These are phyloP conservation scores for Fusarium piperis DNA, from an alignment of 2,329 filamentous ascomycete genomes.

Conservation along the genomic window DNA sequence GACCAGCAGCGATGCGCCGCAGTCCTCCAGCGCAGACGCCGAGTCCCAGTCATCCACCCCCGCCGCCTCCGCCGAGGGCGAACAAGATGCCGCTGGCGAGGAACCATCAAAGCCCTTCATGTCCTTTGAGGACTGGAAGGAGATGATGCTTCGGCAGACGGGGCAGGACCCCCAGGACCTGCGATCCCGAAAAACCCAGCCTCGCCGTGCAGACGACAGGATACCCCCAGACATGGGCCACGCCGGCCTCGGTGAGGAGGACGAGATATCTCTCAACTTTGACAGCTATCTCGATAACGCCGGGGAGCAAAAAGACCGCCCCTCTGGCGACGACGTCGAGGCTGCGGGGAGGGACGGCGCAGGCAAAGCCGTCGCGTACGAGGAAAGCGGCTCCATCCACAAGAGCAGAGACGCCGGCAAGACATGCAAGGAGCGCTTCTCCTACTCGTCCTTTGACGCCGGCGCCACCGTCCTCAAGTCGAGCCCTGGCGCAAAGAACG, in stretches of 20 bases:
- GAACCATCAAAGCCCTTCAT: conserved; percentile 70
- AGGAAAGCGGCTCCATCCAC: conserved; percentile 62
- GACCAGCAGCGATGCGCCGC: conserved; percentile 8
- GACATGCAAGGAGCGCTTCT: conserved; percentile 97
- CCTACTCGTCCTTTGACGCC: conserved; percentile 96
- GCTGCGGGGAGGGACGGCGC: conserved; percentile 29
- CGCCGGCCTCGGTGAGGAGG: conserved; percentile 85
- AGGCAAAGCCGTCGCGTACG: conserved; percentile 56
- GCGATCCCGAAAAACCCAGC: conserved; percentile 68
- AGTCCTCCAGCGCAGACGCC: conserved; percentile 7
- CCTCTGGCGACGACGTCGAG: background rate
- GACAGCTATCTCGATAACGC: conserved; percentile 48
- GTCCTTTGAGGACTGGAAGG: conserved; percentile 99
- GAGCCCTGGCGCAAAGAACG: conserved; percentile 84
- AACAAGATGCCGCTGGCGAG: conserved; percentile 30
- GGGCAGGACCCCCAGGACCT: conserved; percentile 78
- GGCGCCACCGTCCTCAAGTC: conserved; percentile 94
- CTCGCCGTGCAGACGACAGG: conserved; percentile 57
- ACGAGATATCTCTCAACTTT: conserved; percentile 76
- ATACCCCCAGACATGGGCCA: conserved; percentile 73
- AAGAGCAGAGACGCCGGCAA: conserved; percentile 93
- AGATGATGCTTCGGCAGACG: conserved; percentile 85
- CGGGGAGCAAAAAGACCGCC: conserved; percentile 17
- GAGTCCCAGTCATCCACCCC: conserved; percentile 5
- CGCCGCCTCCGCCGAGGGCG: conserved; percentile 5